Base-by-base conservation (phyloP, 768 basidiomycete species). In the Hygrophorus pudorinus region DNA sequence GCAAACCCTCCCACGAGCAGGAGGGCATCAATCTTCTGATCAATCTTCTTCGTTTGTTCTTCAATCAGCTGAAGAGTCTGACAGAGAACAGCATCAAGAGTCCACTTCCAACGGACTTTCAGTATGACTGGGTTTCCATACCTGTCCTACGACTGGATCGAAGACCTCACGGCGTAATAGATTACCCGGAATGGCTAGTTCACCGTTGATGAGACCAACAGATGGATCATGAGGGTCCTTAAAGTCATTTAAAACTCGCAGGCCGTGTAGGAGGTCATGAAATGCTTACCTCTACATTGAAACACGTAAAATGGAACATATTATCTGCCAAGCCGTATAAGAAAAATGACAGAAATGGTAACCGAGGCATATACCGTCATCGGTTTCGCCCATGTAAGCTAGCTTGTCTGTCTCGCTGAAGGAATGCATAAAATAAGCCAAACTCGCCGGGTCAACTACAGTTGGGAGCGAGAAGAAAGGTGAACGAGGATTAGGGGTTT, bases 1-100 rank as follows among this genome's bases (percentile, higher is more conserved):
- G 82, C 82, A 61, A 93, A 93, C 43, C 89, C 89, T 62, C 89
- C 89, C 58, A 93, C 88, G 55, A 92, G 77, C 52, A 93, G 75
- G 41, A 93, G 65, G 7, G 88, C 89, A 69, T 91, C 79, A 57
- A 91, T 76, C 37, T 67, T 68, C 56, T 85, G 81, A 56, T 82
- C 73, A 41, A 82, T 70, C 58, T 71, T 76, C 49, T 65, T 65
- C 41, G 78, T 66, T 62, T 90, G 88, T 16, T 81, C 80, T 53
- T 88, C 85, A 53, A 91, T 79, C 54, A 90, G 71, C 17, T 77
- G 73, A 18, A 91, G 63, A 27, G 88, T 87, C 83, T 90, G 55
- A 37, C 44, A 39, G 51, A 5, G 32, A 34, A 50, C 21, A 51
- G 45, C 33, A 45, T 36, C 36, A 47, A 16, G n/a, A 38, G 31